Base-by-base conservation (phyloP, 2,329 filamentous ascomycete species). In the Cladophialophora bantiana region DNA sequence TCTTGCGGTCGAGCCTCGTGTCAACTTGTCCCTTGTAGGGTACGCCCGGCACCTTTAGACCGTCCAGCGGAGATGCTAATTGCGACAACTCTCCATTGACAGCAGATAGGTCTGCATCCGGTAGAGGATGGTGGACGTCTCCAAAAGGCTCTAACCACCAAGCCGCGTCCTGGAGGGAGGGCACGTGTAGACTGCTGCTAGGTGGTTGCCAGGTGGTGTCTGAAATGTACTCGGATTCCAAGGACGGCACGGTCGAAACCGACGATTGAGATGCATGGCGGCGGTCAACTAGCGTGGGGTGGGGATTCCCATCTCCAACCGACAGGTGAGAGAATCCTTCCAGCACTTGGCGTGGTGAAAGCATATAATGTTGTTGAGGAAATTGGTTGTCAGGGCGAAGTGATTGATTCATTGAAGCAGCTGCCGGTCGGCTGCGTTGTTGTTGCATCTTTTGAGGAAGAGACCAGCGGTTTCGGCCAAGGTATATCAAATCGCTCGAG, bases 121-220 rank as follows among this genome's bases (percentile, higher is more conserved):
- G 52, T n/a, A 4, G 52, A n/a, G 15, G 52, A n/a, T 35, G 6
- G 2, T 35, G 52, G 52, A 55, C 52, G 12, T 55, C 31, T 55
- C 31, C 52, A n/a, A 55, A 55, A 18, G 52, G 52, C 13, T 55
- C 52, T 20, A 55, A 36, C 52, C 52, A 55, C 52, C 52, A 55
- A 15, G 52, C 31, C 7, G 31, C 26, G 12, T 55, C 52, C 31
- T 55, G 52, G 6, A 50, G 45, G 20, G 18, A 50, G 9, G n/a
- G 45, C 10, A 50, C 26, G 9, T 50, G 20, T 50, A 50, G 18
- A 26, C 18, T 50, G 18, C 45, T 3, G 18, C 9, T 4, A 38
- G 45, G 12, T 9, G 45, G 18, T 50, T 50, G 45, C 45, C 45
- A 50, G 18, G 20, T 50, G 7, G 7, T 50, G 45, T 50, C 45